phyloP scores from a whole-genome alignment of 257 asterid genomes.

The Prunella vulgaris region DNA sequence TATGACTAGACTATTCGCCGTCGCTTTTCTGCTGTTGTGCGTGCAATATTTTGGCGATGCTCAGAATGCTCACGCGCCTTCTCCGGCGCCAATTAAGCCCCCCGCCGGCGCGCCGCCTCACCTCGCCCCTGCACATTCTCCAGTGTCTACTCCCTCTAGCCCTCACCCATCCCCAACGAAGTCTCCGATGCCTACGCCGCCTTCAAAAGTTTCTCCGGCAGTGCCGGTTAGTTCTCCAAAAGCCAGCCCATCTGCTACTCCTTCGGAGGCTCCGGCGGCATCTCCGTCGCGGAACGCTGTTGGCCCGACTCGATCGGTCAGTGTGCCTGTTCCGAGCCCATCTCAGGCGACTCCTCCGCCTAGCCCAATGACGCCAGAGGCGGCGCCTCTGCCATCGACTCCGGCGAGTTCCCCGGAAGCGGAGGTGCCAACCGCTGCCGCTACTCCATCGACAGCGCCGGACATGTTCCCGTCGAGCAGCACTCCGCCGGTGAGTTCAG shows the following conservation, averaged over 20 bases:
- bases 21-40: conserved; percentile 29
- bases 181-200: conserved; percentile 46
- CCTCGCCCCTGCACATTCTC: conserved; percentile 35
- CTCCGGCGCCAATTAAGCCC: conserved; percentile 43
- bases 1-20: conserved; percentile 32
- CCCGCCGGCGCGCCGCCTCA: too few relatives aligned
- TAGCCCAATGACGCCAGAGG: conserved; percentile 31
- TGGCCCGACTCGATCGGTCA: conserved; percentile 32
- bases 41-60: conserved; percentile 37
- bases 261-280: conserved; percentile 37
- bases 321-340: conserved; percentile 42
- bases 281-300: conserved; percentile 20
- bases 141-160: conserved; percentile 39
- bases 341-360: conserved; percentile 43
- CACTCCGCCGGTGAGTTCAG: conserved; percentile 43
- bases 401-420: conserved; percentile 39
- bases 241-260: conserved; percentile 42
- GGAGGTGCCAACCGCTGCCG: conserved; percentile 38
- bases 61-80: conserved; percentile 49
- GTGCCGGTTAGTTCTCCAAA: conserved; percentile 36
- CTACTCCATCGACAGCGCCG: conserved; percentile 38
- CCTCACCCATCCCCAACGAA: conserved; percentile 40
- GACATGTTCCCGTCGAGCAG: conserved; percentile 38
- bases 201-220: conserved; percentile 32
- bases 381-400: conserved; percentile 27